phyloP scores from a whole-genome alignment of 257 asterid species.

The Henckelia pumila region DNA sequence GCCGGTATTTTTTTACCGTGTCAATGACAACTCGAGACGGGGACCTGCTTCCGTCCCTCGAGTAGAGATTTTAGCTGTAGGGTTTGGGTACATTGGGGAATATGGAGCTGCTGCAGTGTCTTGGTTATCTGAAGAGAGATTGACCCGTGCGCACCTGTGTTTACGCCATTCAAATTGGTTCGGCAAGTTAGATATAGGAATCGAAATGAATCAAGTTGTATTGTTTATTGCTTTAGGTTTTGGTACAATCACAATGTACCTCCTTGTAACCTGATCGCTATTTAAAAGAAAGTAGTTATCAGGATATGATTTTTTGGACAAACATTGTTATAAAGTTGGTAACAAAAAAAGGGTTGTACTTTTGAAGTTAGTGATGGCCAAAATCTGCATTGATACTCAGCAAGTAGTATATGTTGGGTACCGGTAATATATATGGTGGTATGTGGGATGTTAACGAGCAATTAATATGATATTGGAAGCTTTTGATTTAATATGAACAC shows the following conservation, averaged over 20 bases:
- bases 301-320: too few relatives aligned
- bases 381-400: too few relatives aligned
- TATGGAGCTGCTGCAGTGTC: conserved; percentile 25
- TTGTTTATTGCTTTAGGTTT: background rate
- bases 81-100: conserved; percentile 19
- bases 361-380: too few relatives aligned
- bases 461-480: too few relatives aligned
- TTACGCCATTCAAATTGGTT: background rate
- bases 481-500: too few relatives aligned
- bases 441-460: too few relatives aligned
- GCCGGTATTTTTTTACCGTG: conserved; percentile 22
- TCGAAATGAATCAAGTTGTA: background rate
- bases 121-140: conserved; percentile 14
- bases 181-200: background rate
- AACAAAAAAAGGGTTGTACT: too few relatives aligned
- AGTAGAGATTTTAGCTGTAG: conserved; percentile 34
- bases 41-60: conserved; percentile 16
- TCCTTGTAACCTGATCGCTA: background rate
- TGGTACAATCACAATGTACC: background rate
- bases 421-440: too few relatives aligned
- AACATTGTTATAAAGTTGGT: too few relatives aligned
- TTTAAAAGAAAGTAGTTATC: too few relatives aligned
- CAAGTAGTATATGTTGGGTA: too few relatives aligned
- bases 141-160: conserved; percentile 14
- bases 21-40: conserved; percentile 18